Evolutionary conservation across 2,329 filamentous ascomycete species (phyloP).

Genomic region (Mycosphaerelloides madeirae): DNA sequence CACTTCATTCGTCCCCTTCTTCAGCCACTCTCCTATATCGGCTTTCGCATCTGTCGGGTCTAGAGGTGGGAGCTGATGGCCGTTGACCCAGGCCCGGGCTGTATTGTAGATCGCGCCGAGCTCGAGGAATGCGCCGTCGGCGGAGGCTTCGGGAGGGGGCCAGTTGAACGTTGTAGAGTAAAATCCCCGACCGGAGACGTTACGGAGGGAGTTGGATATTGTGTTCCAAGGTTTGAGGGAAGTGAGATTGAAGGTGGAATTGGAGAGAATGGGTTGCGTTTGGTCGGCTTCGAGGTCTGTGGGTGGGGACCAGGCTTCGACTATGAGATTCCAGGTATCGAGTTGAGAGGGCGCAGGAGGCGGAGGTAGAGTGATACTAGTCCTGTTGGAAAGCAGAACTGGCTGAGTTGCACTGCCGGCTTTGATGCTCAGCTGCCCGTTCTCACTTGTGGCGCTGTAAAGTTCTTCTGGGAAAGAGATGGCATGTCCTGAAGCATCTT

Average conservation of each 20-base stretch:
- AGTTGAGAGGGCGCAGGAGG: conserved; percentile 18
- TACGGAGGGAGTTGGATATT: conserved; percentile 27
- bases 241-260: conserved; percentile 30
- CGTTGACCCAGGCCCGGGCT: conserved; percentile 29
- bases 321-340: conserved; percentile 34
- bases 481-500: conserved; percentile 2
- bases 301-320: conserved; percentile 40
- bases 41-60: conserved; percentile 27
- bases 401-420: conserved; percentile 6
- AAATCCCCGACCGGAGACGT: conserved; percentile 33
- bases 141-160: conserved; percentile 6
- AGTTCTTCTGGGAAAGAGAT: conserved; percentile 9
- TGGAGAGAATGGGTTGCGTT: conserved; percentile 18
- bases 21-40: conserved; percentile 23
- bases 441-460: conserved; percentile 3
- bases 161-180: conserved; percentile 33
- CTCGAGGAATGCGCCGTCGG: conserved; percentile 26
- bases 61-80: conserved; percentile 27
- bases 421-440: conserved; percentile 1
- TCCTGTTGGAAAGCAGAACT: conserved; percentile 14
- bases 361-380: conserved; percentile 14
- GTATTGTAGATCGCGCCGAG: conserved; percentile 31
- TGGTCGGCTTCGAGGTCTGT: conserved; percentile 25
- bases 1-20: conserved; percentile 28
- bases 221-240: conserved; percentile 34